These are phyloP conservation scores for Moesziomyces parantarcticus DNA, from an alignment of 1,284 basidiomycete species.

Conservation along the genomic window DNA sequence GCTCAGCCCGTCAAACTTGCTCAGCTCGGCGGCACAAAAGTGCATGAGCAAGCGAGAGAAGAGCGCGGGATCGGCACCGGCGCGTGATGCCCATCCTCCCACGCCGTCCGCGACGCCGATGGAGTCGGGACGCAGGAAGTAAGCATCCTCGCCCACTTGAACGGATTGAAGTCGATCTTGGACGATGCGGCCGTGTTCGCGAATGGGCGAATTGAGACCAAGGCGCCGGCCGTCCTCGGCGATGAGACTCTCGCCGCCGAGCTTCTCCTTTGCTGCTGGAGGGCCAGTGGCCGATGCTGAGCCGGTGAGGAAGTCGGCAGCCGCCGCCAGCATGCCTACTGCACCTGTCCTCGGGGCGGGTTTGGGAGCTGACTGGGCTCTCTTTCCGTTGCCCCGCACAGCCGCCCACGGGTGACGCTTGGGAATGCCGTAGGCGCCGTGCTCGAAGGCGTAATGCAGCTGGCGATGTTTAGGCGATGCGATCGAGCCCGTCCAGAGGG, in stretches of 20 bases:
- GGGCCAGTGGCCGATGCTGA: constrained; percentile 23
- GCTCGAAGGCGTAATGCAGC: constrained; percentile 51
- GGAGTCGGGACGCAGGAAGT: constrained; percentile 81
- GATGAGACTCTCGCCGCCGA: constrained; percentile 27
- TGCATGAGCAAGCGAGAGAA: constrained; percentile 89
- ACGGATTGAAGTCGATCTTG: constrained; percentile 71
- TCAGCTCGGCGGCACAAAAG: constrained; percentile 75
- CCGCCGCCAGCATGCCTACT: constrained; percentile 64
- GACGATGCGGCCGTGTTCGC: constrained; percentile 61
- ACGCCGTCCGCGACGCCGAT: constrained; percentile 90
- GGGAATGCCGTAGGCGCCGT: constrained; percentile 70
- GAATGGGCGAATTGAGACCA: constrained; percentile 58
- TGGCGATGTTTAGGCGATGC: constrained; percentile 29
- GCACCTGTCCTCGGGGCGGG: constrained; percentile 31
- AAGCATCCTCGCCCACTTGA: constrained; percentile 85
- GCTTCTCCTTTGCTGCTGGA: constrained; percentile 19
- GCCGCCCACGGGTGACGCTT: constrained; percentile 64
- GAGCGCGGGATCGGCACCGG: constrained; percentile 75
- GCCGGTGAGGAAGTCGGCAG: constrained; percentile 57
- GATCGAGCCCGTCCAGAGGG: constrained; percentile 41
- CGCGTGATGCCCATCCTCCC: constrained; percentile 80
- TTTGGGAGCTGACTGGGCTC: constrained; percentile 30
- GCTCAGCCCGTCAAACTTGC: constrained; percentile 40
- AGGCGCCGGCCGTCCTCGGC: constrained; percentile 34
- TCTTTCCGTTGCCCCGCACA: constrained; percentile 57